These are phyloP conservation scores for Dictyostelium capitatum DNA, from an alignment of 78 protist species.

Conservation along the genomic window DNA sequence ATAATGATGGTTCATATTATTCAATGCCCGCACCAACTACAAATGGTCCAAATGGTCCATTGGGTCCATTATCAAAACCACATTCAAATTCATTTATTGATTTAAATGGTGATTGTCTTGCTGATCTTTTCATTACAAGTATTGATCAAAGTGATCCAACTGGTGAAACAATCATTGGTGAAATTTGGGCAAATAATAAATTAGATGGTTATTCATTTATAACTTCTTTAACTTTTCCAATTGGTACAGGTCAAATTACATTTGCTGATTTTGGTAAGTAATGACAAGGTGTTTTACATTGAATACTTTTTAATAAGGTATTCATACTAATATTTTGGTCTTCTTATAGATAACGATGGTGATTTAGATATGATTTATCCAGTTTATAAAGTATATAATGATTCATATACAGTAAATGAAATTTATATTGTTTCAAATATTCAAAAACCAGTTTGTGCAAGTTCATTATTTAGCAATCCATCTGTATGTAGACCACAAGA, in stretches of 20 bases:
- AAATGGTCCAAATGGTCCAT: neutral
- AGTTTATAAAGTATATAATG: constrained; percentile 52
- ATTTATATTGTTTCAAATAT: constrained; percentile 67
- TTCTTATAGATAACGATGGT: constrained; percentile 76
- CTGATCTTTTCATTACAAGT: constrained; percentile 75
- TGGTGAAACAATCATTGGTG: constrained; percentile 22
- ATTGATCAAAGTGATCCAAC: neutral
- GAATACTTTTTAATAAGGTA: too few relatives aligned
- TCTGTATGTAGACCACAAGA: constrained; percentile 63
- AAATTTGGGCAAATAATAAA: constrained; percentile 78
- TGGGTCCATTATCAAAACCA: constrained; percentile 11
- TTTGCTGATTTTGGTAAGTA: constrained; percentile 82
- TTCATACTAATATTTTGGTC: neutral
- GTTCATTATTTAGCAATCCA: constrained; percentile 21
- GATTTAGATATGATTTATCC: constrained; percentile 83
- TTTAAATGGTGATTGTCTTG: constrained; percentile 86
- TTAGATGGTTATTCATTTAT: constrained; percentile 18
- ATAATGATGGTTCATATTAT: neutral
- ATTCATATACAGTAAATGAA: constrained; percentile 32
- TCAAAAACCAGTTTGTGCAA: constrained; percentile 78
- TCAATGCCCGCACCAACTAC: neutral
- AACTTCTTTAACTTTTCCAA: constrained; percentile 32
- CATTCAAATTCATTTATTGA: constrained; percentile 76
- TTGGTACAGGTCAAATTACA: constrained; percentile 82
- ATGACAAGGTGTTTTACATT: neutral